Base-by-base conservation (phyloP, 176 grass and related monocot genomes). In the Carex pumila region DNA sequence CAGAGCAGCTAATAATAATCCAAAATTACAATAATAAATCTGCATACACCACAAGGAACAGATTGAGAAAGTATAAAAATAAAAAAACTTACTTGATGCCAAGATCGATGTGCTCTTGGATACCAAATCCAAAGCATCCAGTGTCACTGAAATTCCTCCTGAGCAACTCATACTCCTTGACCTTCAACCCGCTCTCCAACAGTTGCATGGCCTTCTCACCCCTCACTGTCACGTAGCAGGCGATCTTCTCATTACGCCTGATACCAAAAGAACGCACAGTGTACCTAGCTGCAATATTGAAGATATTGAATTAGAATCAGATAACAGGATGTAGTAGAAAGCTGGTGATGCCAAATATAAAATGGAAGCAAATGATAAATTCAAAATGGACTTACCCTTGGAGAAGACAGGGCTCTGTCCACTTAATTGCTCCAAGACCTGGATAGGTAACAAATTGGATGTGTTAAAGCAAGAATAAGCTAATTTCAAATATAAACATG, bases 121-220 rank as follows among this genome's bases (percentile, higher is more conserved):
- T 96, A 85, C 93, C 93, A 5, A 96, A 96, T 17, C 93, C 93
- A 76, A 96, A 96, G 83, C 93, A 96, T 0, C 93, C 93, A 15
- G 93, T 92, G 1, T 96, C 91, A 17, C 91, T 96, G 85, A 96
- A 96, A 85, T 96, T 96, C 85, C 93, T 93, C 87, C 93, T 93
- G 70, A 96, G 81, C 59, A 93, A 80, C 85, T 97, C 94, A 0
- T 97, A 97, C 77, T 97, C 91, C 91, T 94, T 97, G 34, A 97
- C 94, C 86, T 97, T 97, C 79, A 94, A 71, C 56, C 94, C 94
- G 74, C 94, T 97, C 82, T 97, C 91, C 84, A 97, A 89, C 43
- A 97, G 86, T 85, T 94, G 94, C 94, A 97, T 97, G 2, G 94
- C 94, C 88, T 97, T 97, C 64, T 97, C 94, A 6, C 91, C 89